Evolutionary conservation across 2,329 filamentous ascomycete species (phyloP), one percentile per base, ranked within the genome.

Genomic region (Aspergillus pseudoglaucus): DNA sequence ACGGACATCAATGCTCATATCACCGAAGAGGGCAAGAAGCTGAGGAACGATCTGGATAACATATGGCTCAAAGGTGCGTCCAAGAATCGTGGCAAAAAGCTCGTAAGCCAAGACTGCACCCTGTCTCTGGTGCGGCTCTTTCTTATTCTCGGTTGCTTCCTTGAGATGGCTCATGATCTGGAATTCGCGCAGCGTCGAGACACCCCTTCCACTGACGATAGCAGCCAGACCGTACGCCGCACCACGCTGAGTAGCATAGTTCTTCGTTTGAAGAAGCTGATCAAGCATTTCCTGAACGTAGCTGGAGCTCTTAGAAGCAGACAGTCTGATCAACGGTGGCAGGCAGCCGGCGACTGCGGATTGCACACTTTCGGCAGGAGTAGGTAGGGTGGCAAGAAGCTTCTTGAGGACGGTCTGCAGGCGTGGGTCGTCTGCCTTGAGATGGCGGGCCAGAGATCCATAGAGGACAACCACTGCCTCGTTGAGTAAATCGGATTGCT

Each of bases 391-490:
- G 18, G 83, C 82, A 47, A 98, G 77, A 18, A 98, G 76, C 53
- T 90, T 83, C 57, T 91, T 85, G 44, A 98, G 84, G 41, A 98
- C 93, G 48, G 86, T 83, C 1, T 90, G 89, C 43, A 97, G 82
- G 60, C 94, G 90, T 55, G 82, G 73, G 66, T 98, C 93, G n/a
- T 90, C 89, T 6, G 83, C 71, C 56, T 87, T 82, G 50, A 98
- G 73, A 74, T 98, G 93, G 45, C 88, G 83, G 39, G 90, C 93
- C 33, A 98, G 74, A 45, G 94, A 91, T 64, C 93, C 93, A 60
- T 98, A 98, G 66, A 98, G 85, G 59, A 98, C 93, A 58, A 98
- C 90, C 45, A 98, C 90, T 15, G 94, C 93, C 70, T 98, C 93
- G 58, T 96, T 96, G 53, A 97, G 87, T 50, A 89, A 82, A 67